A percentile compares a stretch with the other conserved stretches of the same genome.
Evolutionary conservation across 306 rosid genomes (phyloP).

Genomic region (Trifolium fragiferum): DNA sequence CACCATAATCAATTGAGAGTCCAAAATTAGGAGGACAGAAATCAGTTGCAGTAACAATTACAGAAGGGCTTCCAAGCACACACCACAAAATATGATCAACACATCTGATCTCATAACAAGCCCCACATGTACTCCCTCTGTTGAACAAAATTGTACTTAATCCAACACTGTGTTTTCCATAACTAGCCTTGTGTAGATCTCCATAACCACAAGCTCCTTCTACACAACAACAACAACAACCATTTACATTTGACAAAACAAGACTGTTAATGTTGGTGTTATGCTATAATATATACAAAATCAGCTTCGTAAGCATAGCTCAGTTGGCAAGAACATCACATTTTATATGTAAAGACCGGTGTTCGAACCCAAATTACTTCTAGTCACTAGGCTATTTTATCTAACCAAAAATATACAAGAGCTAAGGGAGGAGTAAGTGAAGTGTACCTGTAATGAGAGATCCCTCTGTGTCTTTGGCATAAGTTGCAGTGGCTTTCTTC

Average conservation of each 20-base stretch:
- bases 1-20: constrained; percentile 89
- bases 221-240: constrained; percentile 50
- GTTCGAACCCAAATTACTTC: too few species aligned
- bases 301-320: too few species aligned
- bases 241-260: constrained; percentile 34
- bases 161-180: constrained; percentile 85
- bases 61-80: constrained; percentile 81
- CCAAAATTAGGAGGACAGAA: constrained; percentile 95
- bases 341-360: too few species aligned
- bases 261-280: not conserved
- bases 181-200: constrained; percentile 79
- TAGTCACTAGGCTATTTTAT: too few species aligned
- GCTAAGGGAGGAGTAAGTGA: constrained; percentile 37
- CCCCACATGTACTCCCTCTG: constrained; percentile 89
- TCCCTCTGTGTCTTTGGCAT: constrained; percentile 72
- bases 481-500: constrained; percentile 92
- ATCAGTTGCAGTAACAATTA: constrained; percentile 89
- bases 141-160: constrained; percentile 84
- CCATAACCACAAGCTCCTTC: constrained; percentile 99
- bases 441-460: constrained; percentile 76
- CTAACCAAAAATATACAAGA: not conserved
- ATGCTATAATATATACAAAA: not conserved
- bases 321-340: too few species aligned
- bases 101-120: constrained; percentile 93
- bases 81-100: constrained; percentile 98